phyloP scores from a whole-genome alignment of 2,329 filamentous ascomycete species.

The Botrytis aclada region DNA sequence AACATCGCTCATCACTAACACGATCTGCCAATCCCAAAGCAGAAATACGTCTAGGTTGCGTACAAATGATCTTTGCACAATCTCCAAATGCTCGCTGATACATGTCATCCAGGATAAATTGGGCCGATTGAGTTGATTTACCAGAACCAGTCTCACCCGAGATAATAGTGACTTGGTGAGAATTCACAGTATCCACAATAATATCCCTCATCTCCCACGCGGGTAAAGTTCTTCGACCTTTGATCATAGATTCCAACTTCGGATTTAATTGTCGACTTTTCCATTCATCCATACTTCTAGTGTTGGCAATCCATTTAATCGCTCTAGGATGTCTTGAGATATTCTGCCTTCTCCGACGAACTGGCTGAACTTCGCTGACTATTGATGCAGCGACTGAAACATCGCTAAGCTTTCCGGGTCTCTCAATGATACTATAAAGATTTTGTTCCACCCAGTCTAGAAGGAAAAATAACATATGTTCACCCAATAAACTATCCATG shows the following conservation, averaged over 20 bases:
- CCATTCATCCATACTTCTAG: constrained; percentile 66
- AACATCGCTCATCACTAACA: constrained; percentile 88
- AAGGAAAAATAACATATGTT: constrained; percentile 87
- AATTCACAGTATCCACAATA: constrained; percentile 71
- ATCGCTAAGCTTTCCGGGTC: constrained; percentile 78
- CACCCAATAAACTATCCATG: constrained; percentile 67
- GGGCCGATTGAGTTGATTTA: constrained; percentile 94
- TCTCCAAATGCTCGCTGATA: constrained; percentile 73
- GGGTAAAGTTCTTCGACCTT: constrained; percentile 69
- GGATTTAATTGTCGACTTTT: constrained; percentile 60
- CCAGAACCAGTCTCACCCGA: constrained; percentile 95
- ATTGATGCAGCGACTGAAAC: constrained; percentile 76
- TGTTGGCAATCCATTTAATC: constrained; percentile 62
- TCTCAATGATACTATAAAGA: constrained; percentile 76
- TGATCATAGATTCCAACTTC: constrained; percentile 71
- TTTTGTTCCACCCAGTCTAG: constrained; percentile 90
- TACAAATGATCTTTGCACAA: constrained; percentile 87
- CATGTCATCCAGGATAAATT: constrained; percentile 91
- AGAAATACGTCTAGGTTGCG: constrained; percentile 90
- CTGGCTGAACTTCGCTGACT: constrained; percentile 48
- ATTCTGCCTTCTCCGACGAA: constrained; percentile 33
- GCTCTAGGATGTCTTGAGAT: constrained; percentile 51
- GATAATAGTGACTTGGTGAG: constrained; percentile 89
- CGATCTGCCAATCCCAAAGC: constrained; percentile 91
- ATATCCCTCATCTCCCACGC: constrained; percentile 81